Evolutionary conservation across 208 protist species (phyloP).

Genomic region (Wallacemonas sp.): DNA sequence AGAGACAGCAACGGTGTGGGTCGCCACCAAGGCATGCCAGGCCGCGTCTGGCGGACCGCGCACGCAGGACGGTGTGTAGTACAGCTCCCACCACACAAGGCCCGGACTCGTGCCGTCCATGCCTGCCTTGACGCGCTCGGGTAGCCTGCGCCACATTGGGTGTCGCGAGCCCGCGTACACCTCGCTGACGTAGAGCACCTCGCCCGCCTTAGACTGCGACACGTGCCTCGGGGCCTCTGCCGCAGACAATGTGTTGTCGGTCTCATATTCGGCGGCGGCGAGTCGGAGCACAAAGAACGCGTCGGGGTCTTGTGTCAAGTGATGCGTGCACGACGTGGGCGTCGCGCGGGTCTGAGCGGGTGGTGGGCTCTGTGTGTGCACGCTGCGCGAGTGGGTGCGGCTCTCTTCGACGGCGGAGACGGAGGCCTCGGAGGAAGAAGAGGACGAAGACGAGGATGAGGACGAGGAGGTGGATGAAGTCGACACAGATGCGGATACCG

Average conservation of each 20-base stretch:
- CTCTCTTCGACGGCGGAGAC: not conserved
- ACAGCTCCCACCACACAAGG: constrained; percentile 35
- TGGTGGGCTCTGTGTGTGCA: not conserved
- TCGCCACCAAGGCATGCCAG: not conserved
- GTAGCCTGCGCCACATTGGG: constrained; percentile 42
- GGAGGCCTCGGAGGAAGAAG: not conserved
- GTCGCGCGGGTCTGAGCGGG: not conserved
- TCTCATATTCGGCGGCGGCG: not conserved
- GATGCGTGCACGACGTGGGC: not conserved
- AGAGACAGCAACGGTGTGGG: not conserved
- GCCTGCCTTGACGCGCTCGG: constrained; percentile 7
- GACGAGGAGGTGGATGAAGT: not conserved
- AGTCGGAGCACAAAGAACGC: constrained; percentile 4
- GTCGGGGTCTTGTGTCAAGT: not conserved
- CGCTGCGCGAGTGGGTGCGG: not conserved
- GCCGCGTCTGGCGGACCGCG: not conserved
- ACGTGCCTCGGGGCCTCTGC: too few species aligned
- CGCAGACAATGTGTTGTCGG: not conserved
- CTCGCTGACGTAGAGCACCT: constrained; percentile 40
- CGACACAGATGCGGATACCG: not conserved
- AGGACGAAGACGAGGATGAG: not conserved
- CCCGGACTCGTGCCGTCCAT: constrained; percentile 20
- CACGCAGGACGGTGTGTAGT: constrained; percentile 24
- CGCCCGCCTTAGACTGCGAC: too few species aligned
- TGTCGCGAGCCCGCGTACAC: constrained; percentile 38